These are phyloP conservation scores for Cucurbita pepo DNA, from an alignment of 306 rosid species.

Conservation along the genomic window DNA sequence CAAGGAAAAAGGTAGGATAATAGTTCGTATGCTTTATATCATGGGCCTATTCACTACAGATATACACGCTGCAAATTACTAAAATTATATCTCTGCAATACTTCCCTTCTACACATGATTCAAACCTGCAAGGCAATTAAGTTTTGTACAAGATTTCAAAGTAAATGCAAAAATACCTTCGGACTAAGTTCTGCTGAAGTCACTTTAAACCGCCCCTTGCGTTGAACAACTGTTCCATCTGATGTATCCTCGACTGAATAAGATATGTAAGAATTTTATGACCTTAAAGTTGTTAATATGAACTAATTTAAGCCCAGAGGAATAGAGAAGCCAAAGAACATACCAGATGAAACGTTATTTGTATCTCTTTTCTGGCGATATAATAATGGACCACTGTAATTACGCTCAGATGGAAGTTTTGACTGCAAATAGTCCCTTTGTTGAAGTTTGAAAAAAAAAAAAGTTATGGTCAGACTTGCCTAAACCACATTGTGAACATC, in stretches of 20 bases:
- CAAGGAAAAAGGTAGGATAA: not conserved
- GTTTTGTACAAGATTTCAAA: not conserved
- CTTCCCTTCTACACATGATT: not conserved
- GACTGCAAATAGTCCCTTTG: slow-evolving; percentile 68
- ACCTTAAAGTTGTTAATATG: not conserved
- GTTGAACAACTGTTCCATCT: slow-evolving; percentile 76
- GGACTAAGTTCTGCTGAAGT: slow-evolving; percentile 71
- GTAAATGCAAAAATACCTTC: slow-evolving; percentile 31
- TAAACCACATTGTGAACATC: not conserved
- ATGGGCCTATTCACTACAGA: not conserved
- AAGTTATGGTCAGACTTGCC: not conserved
- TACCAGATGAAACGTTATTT: slow-evolving; percentile 50
- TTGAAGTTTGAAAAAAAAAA: not conserved
- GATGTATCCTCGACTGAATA: slow-evolving; percentile 65
- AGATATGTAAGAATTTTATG: not conserved
- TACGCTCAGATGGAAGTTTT: slow-evolving; percentile 47
- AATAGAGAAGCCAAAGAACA: slow-evolving; percentile 10
- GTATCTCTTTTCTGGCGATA: slow-evolving; percentile 34
- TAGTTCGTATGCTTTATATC: not conserved
- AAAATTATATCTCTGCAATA: not conserved
- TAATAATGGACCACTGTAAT: slow-evolving; percentile 65
- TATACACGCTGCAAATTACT: not conserved
- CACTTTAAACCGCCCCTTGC: slow-evolving; percentile 87
- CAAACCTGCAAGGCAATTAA: not conserved
- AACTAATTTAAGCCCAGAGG: not conserved